Evolutionary conservation across 805 yeast species (phyloP), one percentile per base, ranked within the genome.

Genomic region (Cyberlindnera xylosilytica): DNA sequence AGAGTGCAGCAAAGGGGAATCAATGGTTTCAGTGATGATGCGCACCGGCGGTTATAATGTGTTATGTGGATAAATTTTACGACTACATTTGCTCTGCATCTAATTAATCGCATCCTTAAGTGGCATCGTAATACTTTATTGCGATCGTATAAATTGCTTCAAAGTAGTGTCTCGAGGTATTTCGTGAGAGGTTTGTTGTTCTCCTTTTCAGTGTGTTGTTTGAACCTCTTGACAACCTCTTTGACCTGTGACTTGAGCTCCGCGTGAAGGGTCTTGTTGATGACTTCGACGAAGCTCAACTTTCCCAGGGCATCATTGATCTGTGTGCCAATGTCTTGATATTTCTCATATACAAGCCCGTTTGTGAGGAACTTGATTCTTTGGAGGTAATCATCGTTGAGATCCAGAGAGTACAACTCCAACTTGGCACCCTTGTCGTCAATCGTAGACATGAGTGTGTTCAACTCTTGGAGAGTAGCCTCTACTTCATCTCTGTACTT

Each of bases 281-380:
- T 26, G 8, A 16, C 2, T 12, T 45, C 23, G 6, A 49, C 15
- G 11, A 22, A 41, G 19, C 36, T 24, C n/a, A 45, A 27, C 4
- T 31, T 19, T 4, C n/a, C 31, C 9, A 39, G 13, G 3, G 33
- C 17, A 9, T 7, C 28, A 9, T 34, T 33, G 20, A 45, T 26
- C 4, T 18, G 34, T 2, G 17, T 35, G 4, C 41, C 20, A 10
- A 52, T 44, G 33, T 23, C 5, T 22, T 53, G 57, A 28, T 51
- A 51, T 9, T 41, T 36, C 22, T 32, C 35, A 34, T 30, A 47
- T 2, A 47, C 24, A 27, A 53, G 29, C 2, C 57, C 57, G 39
- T 53, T 45, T 9, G 47, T 42, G 15, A 53, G 5, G 34, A 41
- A 46, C n/a, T 44, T 37, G 36, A 53, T 42, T 6, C 47, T 46